These are phyloP conservation scores for Fusarium falciforme DNA, from an alignment of 2,329 filamentous ascomycete species.

Conservation along the genomic window DNA sequence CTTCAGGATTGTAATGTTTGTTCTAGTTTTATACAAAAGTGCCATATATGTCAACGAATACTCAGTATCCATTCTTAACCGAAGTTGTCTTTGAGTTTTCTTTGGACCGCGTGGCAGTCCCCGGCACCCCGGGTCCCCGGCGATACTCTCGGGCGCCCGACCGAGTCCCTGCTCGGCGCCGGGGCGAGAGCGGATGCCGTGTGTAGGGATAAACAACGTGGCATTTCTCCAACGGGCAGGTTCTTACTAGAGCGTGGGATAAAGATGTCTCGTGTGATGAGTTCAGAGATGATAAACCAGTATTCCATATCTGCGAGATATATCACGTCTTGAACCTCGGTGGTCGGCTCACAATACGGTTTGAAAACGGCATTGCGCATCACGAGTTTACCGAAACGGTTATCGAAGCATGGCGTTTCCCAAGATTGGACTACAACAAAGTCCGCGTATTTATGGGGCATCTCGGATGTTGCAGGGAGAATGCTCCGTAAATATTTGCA, in stretches of 20 bases:
- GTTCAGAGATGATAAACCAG: neutral
- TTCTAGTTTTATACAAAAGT: neutral
- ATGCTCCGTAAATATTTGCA: neutral
- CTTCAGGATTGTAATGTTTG: neutral
- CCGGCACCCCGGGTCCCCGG: neutral
- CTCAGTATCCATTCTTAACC: neutral
- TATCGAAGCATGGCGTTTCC: neutral
- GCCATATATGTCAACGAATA: neutral
- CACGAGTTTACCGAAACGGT: neutral
- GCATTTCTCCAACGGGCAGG: neutral
- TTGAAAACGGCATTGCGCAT: neutral
- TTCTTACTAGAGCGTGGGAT: neutral
- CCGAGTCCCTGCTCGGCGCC: neutral
- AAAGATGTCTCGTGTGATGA: neutral
- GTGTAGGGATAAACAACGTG: neutral
- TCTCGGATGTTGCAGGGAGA: constrained; percentile 7
- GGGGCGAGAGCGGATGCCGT: neutral
- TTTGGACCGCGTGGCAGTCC: neutral
- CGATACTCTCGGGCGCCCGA: neutral
- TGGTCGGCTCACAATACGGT: neutral
- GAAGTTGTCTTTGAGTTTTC: neutral
- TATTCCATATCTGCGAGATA: neutral
- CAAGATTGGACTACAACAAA: neutral
- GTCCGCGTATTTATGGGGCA: constrained; percentile 1
- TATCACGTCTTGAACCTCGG: neutral